Evolutionary conservation across 495 filamentous ascomycete species (phyloP).

Genomic region (Xylaria acuta): DNA sequence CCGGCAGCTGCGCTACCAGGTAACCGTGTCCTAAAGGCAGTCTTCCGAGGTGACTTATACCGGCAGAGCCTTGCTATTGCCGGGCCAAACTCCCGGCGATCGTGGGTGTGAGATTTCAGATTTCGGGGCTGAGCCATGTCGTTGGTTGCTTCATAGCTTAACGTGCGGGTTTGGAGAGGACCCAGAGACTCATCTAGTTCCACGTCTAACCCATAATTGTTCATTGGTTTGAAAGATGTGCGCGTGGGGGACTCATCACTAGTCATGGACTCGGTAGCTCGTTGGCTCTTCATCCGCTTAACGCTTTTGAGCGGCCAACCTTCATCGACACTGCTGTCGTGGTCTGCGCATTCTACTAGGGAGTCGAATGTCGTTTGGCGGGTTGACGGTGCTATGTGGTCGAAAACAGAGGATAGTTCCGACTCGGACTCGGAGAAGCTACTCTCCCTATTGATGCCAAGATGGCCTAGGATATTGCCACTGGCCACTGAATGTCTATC

Average conservation of each 20-base stretch:
- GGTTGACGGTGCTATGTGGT: slow-evolving; percentile 12
- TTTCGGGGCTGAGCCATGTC: background rate
- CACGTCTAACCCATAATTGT: background rate
- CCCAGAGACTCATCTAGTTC: background rate
- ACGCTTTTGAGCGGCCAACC: background rate
- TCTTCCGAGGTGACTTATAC: slow-evolving; percentile 10
- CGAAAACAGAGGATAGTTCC: slow-evolving; percentile 14
- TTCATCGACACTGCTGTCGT: background rate
- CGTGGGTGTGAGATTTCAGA: background rate
- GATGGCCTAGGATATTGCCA: background rate
- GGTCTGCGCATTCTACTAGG: background rate
- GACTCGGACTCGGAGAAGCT: slow-evolving; percentile 18
- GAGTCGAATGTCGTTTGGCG: slow-evolving; percentile 9
- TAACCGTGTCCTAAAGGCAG: slow-evolving; percentile 3
- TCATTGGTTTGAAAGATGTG: background rate
- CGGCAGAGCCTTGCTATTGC: slow-evolving; percentile 16
- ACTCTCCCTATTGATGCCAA: background rate
- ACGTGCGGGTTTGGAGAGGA: background rate
- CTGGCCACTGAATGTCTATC: background rate
- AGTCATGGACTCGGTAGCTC: background rate
- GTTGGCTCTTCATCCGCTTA: background rate
- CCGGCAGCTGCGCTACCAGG: background rate
- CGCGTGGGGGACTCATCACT: background rate
- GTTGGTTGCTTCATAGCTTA: background rate
- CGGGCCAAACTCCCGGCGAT: slow-evolving; percentile 10